phyloP scores from a whole-genome alignment of 2,329 filamentous ascomycete species.

The Alternaria consortialis region DNA sequence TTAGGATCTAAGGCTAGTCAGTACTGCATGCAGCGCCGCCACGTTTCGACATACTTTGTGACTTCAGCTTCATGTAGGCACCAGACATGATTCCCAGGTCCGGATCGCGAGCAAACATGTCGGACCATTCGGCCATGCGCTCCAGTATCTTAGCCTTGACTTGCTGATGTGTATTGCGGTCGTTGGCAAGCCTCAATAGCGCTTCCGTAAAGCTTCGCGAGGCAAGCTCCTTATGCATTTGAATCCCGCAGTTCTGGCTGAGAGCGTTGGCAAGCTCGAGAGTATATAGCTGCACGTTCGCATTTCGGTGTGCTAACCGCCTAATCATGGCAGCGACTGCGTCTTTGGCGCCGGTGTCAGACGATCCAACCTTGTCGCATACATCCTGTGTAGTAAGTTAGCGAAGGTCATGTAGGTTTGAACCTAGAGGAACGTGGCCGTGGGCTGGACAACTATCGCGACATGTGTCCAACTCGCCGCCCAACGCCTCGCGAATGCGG shows the following conservation, averaged over 20 bases:
- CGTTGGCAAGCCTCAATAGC: conserved; percentile 86
- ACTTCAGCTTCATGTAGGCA: conserved; percentile 87
- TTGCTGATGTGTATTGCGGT: conserved; percentile 93
- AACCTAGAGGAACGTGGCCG: neutral
- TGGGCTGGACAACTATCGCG: neutral
- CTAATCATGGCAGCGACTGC: conserved; percentile 91
- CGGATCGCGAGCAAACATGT: conserved; percentile 89
- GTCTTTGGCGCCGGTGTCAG: conserved; percentile 74
- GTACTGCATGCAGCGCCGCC: neutral
- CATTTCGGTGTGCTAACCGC: conserved; percentile 89
- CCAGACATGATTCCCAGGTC: conserved; percentile 98
- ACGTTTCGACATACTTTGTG: conserved; percentile 60
- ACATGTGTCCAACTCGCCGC: conserved; percentile 3
- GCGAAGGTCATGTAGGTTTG: neutral
- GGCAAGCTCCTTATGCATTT: conserved; percentile 87
- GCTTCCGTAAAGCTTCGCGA: conserved; percentile 95
- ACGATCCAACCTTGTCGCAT: conserved; percentile 65
- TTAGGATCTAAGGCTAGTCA: conserved; percentile 74
- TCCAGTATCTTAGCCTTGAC: conserved; percentile 98
- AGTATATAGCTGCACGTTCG: conserved; percentile 95
- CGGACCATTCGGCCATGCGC: conserved; percentile 94
- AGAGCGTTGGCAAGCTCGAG: conserved; percentile 89
- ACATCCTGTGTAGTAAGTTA: conserved; percentile 61
- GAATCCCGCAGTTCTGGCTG: conserved; percentile 87
- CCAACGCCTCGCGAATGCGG: neutral